A percentile compares a stretch with the other conserved stretches of the same genome.
Evolutionary conservation across 495 filamentous ascomycete genomes (phyloP).

Genomic region (Thermothielavioides terrestris): DNA sequence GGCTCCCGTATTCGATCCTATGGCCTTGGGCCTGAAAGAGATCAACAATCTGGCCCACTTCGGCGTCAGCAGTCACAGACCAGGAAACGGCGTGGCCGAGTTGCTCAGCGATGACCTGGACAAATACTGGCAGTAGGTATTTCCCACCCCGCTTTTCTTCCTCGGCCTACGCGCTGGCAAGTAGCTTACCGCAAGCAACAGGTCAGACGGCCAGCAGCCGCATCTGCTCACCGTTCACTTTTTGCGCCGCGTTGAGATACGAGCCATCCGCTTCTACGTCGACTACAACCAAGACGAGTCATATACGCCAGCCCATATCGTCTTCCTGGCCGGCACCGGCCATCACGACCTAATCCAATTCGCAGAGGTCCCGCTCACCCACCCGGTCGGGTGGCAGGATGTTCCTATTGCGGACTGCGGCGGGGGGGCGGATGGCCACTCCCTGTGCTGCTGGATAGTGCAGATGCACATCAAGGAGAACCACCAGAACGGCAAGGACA

Average conservation of each 20-base stretch:
- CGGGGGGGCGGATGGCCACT: slow-evolving; percentile 53
- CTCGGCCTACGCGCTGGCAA: too few species aligned
- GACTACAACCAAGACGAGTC: slow-evolving; percentile 89
- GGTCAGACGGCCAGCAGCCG: slow-evolving; percentile 89
- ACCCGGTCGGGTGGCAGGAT: slow-evolving; percentile 83
- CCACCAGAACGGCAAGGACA: slow-evolving; percentile 98
- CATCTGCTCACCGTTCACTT: slow-evolving; percentile 93
- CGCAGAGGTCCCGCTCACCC: slow-evolving; percentile 64
- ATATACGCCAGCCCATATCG: slow-evolving; percentile 92
- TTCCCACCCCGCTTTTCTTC: neutral
- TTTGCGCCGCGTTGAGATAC: slow-evolving; percentile 81
- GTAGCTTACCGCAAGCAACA: slow-evolving; percentile 5
- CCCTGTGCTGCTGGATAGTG: slow-evolving; percentile 74
- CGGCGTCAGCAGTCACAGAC: slow-evolving; percentile 85
- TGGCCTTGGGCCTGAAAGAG: slow-evolving; percentile 60
- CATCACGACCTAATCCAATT: slow-evolving; percentile 82
- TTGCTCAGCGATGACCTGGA: slow-evolving; percentile 69
- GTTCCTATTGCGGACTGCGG: slow-evolving; percentile 64
- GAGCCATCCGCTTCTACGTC: slow-evolving; percentile 74
- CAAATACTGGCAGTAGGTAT: slow-evolving; percentile 77
- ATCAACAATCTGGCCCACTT: slow-evolving; percentile 92
- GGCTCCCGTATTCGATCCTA: slow-evolving; percentile 32
- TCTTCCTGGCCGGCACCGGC: slow-evolving; percentile 76
- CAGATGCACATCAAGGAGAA: slow-evolving; percentile 88
- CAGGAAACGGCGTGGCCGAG: slow-evolving; percentile 78